Base-by-base conservation (phyloP, 2,329 filamentous ascomycete genomes). In the Nemania diffusa region DNA sequence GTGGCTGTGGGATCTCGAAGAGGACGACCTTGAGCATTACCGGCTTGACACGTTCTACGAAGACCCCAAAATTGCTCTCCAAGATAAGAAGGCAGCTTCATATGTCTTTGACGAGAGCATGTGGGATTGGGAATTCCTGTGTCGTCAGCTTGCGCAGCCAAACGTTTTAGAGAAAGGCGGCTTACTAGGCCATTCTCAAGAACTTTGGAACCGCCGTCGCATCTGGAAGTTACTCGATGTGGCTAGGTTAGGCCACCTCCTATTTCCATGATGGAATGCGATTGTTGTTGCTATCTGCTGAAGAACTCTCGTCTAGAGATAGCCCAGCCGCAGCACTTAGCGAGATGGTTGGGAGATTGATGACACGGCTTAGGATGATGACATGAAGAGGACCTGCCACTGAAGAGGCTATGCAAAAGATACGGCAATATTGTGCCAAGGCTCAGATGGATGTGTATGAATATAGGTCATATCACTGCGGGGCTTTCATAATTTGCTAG, bases 111-210 rank as follows among this genome's bases (percentile, higher is more conserved):
- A 59, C 26, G 66, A 71, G 9, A 20, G 56, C 6, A 57, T 59
- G 50, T 68, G 73, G 57, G 73, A 75, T 58, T 75, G 73, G 73
- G 73, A 75, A 61, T 40, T 66, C 3, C 64, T 74, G 2, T 72
- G 69, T 20, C 73, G 73, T 1, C 53, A 71, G 32, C 67, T 75
- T 6, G 70, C 64, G 4, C 70, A 71, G 61, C 34, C 34, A 0
- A 13, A 66, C 13, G 63, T 71, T 6, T 61, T 69, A n/a, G 57
- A 67, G 11, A 9, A 2, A 6, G 27, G 40, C 2, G 67, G 69
- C 15, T 15, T 69, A 26, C 50, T 73, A 1, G 32, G 34, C 7
- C 17, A 6, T 20, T 32, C 24, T 0, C 9, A 32, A 0, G 2
- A 29, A 13, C 65, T 75, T 20, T 53, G 62, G 62, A 75, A 75